Evolutionary conservation across 768 basidiomycete species (phyloP).

Genomic region (Rhizopogon salebrosus): DNA sequence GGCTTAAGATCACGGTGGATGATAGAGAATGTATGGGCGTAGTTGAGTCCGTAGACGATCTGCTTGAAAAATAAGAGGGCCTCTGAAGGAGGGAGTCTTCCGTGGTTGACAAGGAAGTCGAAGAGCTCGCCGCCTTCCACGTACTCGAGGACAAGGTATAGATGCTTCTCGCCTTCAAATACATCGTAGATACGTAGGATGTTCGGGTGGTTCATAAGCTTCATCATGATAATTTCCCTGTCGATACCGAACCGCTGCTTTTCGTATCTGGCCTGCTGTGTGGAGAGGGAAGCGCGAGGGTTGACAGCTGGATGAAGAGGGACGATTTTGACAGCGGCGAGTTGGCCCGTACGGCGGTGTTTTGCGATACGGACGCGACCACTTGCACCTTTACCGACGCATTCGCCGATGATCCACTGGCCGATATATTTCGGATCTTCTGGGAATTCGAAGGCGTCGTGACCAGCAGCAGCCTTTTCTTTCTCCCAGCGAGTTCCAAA

Average conservation of each 20-base stretch:
- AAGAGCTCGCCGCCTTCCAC: conserved; percentile 96
- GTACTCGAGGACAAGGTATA: conserved; percentile 92
- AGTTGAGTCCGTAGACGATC: conserved; percentile 91
- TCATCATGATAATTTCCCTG: conserved; percentile 98
- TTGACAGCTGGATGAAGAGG: conserved; percentile 74
- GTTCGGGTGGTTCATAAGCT: conserved; percentile 97
- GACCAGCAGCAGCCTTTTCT: conserved; percentile 78
- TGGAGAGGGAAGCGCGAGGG: conserved; percentile 63
- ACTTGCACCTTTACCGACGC: conserved; percentile 89
- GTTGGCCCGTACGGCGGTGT: conserved; percentile 79
- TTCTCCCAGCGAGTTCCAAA: conserved; percentile 83
- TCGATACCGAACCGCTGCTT: conserved; percentile 86
- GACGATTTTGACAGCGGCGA: conserved; percentile 95
- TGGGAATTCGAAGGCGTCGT: conserved; percentile 71
- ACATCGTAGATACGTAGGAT: conserved; percentile 95
- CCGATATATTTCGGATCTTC: conserved; percentile 85
- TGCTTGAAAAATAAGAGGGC: conserved; percentile 94
- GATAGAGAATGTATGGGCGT: conserved; percentile 96
- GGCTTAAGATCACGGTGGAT: conserved; percentile 98
- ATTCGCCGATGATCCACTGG: conserved; percentile 91
- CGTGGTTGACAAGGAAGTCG: conserved; percentile 89
- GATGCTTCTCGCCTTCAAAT: conserved; percentile 86
- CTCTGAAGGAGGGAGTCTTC: conserved; percentile 73
- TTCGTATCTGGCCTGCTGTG: conserved; percentile 66
- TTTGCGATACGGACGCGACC: conserved; percentile 93